A percentile compares a stretch with the other conserved stretches of the same genome.
phyloP scores from a whole-genome alignment of 2,329 filamentous ascomycete species.

The Alternaria dauci region DNA sequence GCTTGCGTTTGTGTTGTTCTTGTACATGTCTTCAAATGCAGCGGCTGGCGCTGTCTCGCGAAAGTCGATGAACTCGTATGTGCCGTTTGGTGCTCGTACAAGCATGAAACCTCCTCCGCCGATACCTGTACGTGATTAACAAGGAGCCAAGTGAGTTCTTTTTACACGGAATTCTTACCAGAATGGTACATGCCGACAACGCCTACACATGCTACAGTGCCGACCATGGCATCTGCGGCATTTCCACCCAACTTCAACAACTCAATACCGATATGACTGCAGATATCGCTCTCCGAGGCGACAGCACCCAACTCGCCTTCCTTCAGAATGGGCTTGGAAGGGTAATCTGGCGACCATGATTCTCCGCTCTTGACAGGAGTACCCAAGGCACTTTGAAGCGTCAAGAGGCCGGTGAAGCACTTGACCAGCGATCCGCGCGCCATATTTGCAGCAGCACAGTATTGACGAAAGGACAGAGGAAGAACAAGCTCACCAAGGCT shows the following conservation, averaged over 20 bases:
- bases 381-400: constrained; percentile 37
- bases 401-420: constrained; percentile 37
- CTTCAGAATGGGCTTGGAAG: constrained; percentile 25
- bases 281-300: constrained; percentile 56
- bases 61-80: constrained; percentile 88
- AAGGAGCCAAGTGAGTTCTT: neutral
- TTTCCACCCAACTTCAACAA: constrained; percentile 60
- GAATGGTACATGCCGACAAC: constrained; percentile 59
- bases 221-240: constrained; percentile 60
- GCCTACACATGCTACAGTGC: constrained; percentile 58
- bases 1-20: constrained; percentile 71
- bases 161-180: constrained; percentile 31
- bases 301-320: constrained; percentile 54
- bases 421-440: constrained; percentile 27
- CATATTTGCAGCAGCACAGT: constrained; percentile 28
- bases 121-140: constrained; percentile 65
- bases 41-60: constrained; percentile 86
- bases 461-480: constrained; percentile 17
- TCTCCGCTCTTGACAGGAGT: constrained; percentile 30
- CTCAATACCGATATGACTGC: constrained; percentile 58
- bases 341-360: constrained; percentile 15
- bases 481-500: constrained; percentile 16
- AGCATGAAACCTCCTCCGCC: constrained; percentile 93
- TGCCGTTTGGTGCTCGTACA: constrained; percentile 74
- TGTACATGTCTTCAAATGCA: constrained; percentile 85